These are phyloP conservation scores for Hirsutella rhossiliensis DNA, from an alignment of 2,329 filamentous ascomycete species.

Conservation along the genomic window DNA sequence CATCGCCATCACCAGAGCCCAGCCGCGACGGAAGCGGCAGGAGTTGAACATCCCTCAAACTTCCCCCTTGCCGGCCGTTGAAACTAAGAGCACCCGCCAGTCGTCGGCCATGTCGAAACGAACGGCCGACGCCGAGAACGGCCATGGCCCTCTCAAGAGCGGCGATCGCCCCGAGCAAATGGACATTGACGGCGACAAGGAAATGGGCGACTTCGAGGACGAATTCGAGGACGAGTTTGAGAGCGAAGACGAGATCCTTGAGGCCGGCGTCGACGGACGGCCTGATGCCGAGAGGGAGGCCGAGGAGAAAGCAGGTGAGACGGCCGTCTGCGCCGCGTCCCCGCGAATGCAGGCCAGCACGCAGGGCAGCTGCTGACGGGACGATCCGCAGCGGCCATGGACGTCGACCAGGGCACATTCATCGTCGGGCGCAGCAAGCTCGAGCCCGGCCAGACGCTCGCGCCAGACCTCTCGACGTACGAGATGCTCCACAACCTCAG, in stretches of 20 bases:
- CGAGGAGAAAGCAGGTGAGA: conserved; percentile 59
- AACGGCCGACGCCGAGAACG: conserved; percentile 35
- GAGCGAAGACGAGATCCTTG: conserved; percentile 79
- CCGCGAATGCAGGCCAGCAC: not conserved
- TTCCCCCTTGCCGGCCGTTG: no score
- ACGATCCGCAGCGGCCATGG: conserved; percentile 52
- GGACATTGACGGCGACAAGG: conserved; percentile 50
- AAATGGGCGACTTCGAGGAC: conserved; percentile 81
- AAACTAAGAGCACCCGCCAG: no score
- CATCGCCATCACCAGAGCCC: no score
- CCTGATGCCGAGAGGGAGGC: conserved; percentile 88
- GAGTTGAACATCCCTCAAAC: no score
- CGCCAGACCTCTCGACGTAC: conserved; percentile 89
- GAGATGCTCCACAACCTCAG: conserved; percentile 94
- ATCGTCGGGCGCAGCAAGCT: conserved; percentile 91
- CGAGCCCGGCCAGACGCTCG: conserved; percentile 78
- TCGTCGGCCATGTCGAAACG: conserved; percentile 44
- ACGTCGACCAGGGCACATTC: conserved; percentile 87
- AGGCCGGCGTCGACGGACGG: conserved; percentile 85
- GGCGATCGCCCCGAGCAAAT: conserved; percentile 50
- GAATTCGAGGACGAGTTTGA: conserved; percentile 91
- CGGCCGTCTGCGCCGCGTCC: not conserved
- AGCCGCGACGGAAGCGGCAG: no score
- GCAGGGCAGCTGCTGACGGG: not conserved
- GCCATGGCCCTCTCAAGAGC: conserved; percentile 42